These are phyloP conservation scores for Coniella vitis DNA, from an alignment of 2,329 filamentous ascomycete genomes.

Conservation along the genomic window DNA sequence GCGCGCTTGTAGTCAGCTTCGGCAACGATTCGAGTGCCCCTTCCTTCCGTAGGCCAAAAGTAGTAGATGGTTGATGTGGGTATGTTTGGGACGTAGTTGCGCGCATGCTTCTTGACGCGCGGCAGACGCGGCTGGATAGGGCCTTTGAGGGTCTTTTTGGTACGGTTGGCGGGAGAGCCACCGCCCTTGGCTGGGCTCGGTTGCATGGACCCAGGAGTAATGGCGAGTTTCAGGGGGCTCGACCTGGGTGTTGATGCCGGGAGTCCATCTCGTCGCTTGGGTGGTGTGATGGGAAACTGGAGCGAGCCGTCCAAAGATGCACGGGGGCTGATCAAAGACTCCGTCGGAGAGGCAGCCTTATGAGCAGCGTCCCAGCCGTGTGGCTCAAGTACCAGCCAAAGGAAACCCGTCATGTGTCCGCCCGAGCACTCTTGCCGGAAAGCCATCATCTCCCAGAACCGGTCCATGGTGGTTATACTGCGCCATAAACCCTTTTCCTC, in stretches of 20 bases:
- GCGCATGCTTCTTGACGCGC: constrained; percentile 53
- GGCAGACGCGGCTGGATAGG: constrained; percentile 58
- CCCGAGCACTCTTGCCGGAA: constrained; percentile 94
- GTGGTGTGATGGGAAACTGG: constrained; percentile 26
- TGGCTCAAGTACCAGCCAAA: constrained; percentile 83
- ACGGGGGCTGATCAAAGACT: constrained; percentile 23
- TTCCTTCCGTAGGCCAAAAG: constrained; percentile 54
- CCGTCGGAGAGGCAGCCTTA: constrained; percentile 7
- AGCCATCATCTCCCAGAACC: constrained; percentile 99
- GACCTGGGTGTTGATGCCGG: constrained; percentile 19
- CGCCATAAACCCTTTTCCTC: constrained; percentile 67
- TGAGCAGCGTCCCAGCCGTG: constrained; percentile 8
- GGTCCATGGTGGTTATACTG: constrained; percentile 73
- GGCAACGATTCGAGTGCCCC: constrained; percentile 57
- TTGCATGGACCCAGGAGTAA: constrained; percentile 24
- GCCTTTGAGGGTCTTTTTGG: constrained; percentile 46
- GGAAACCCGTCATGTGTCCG: constrained; percentile 84
- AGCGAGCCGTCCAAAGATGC: constrained; percentile 22
- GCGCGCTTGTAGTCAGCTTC: constrained; percentile 60
- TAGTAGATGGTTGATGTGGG: constrained; percentile 56
- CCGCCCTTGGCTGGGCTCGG: constrained; percentile 15
- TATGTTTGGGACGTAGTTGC: constrained; percentile 41
- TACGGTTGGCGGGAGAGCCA: constrained; percentile 30
- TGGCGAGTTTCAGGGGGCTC: constrained; percentile 19
- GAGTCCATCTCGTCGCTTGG: constrained; percentile 19